Base-by-base conservation (phyloP, 169 alveolate species). In the Plasmodium vivax region DNA sequence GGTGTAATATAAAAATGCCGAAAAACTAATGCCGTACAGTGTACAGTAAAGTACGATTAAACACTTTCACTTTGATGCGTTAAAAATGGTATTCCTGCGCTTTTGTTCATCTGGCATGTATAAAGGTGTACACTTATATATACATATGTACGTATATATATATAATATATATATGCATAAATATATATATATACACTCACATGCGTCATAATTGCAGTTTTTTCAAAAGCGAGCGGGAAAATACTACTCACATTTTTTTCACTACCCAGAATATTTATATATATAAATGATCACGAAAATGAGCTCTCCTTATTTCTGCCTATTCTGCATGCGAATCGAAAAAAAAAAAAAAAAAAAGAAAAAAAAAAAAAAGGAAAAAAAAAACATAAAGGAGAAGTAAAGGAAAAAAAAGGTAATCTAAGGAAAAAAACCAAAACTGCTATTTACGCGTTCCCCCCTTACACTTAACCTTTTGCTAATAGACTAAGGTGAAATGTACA, bases 261-360 rank as follows among this genome's bases (percentile, higher is more conserved):
- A 68, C 77, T 68, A 23, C 77, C 32, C 77, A 10, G 38, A 68
- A 23, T 6, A 68, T 68, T 19, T 30, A 68, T 68, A 68, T 68
- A 68, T 68, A 68, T 68, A 68, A 68, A 68, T 68, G 32, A 4
- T 19, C 41, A 68, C 12, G 38, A 68, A 68, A 68, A 68, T 68
- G 19, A 68, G 5, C 38, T 68, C 9, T 7, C 43, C n/a, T 68
- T 8, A 27, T 68, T 68, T 68, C 12, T 68, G n/a, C 77, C 32
- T 68, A 23, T n/a, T 68, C 77, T 68, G 77, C 77, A 68, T 68
- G 77, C 77, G 77, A 68, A 68, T 68, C 77, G 77, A 68, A 68
- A 68, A 68, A 68, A 68, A 68, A 47, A 47, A 0, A 12, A 47
- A 47, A 62, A 19, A 19, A 68, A 68, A 6, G 23, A 27, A 68